Conservation (phyloP, 257 asterid species). For the Fraxinus cuspidata region DNA sequence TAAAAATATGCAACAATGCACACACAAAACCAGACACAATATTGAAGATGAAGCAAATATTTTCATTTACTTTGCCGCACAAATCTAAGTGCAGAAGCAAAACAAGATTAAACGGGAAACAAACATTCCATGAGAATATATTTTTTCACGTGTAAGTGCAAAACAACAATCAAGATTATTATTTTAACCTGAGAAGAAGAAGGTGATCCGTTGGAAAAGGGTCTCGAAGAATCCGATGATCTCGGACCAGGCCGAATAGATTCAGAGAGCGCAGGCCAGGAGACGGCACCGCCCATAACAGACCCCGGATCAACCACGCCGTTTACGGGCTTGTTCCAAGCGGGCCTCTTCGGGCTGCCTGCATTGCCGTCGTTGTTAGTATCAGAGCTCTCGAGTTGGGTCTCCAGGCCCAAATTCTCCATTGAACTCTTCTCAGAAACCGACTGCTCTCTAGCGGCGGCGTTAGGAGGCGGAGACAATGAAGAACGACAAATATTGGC, state of each 20-base stretch:
- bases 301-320: constrained; percentile 36
- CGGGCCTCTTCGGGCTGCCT: constrained; percentile 35
- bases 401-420: not conserved
- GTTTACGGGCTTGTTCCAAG: constrained; percentile 42
- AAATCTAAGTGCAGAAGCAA: no score
- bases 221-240: constrained; percentile 50
- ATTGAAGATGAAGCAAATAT: not conserved
- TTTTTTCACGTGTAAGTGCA: not conserved
- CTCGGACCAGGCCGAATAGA: constrained; percentile 51
- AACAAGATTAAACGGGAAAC: not conserved
- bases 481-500: not conserved
- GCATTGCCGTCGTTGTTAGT: constrained; percentile 13
- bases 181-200: constrained; percentile 62
- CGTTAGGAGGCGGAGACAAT: not conserved
- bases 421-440: constrained; percentile 3
- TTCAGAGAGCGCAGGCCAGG: constrained; percentile 92
- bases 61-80: not conserved
- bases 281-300: constrained; percentile 54
- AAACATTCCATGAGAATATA: not conserved
- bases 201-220: constrained; percentile 59
- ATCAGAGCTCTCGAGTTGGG: not conserved
- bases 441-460: constrained; percentile 20
- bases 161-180: not conserved
- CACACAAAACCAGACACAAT: constrained; percentile 3
- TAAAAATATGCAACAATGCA: not conserved